Conservation (phyloP, 352 stramenopile species). For the Globisporangium abappressorium region DNA sequence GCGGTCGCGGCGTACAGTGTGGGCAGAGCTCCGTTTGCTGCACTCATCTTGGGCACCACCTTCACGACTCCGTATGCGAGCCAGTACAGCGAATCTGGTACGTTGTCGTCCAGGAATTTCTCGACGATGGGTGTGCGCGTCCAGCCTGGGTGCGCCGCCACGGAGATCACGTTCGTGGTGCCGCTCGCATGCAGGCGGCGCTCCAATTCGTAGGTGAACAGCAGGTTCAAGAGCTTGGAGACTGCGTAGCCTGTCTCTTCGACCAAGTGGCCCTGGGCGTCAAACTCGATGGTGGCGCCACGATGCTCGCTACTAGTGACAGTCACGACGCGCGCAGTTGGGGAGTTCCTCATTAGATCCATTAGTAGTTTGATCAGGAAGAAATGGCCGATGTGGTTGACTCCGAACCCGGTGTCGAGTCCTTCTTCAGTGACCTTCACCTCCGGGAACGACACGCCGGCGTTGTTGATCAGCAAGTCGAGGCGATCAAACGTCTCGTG, state of each 20-base stretch:
- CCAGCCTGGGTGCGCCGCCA: constrained; percentile 32
- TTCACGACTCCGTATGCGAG: neutral
- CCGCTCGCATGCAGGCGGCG: constrained; percentile 21
- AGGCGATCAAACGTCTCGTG: constrained; percentile 18
- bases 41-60: no score
- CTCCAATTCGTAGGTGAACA: constrained; percentile 51
- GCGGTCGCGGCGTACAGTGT: constrained; percentile 9
- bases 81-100: neutral
- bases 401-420: constrained; percentile 36
- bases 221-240: constrained; percentile 46
- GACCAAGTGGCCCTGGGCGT: constrained; percentile 28
- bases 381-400: constrained; percentile 56
- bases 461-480: constrained; percentile 32
- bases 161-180: constrained; percentile 29
- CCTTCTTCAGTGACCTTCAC: constrained; percentile 18
- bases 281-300: constrained; percentile 17
- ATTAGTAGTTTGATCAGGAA: constrained; percentile 40
- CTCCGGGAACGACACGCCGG: constrained; percentile 20
- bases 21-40: constrained; percentile 1
- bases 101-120: no score
- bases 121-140: no score
- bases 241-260: constrained; percentile 30
- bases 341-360: constrained; percentile 5
- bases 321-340: constrained; percentile 33
- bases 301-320: constrained; percentile 37